phyloP scores from a whole-genome alignment of 164 flowering plant species.

The Magnolia changhungtana region DNA sequence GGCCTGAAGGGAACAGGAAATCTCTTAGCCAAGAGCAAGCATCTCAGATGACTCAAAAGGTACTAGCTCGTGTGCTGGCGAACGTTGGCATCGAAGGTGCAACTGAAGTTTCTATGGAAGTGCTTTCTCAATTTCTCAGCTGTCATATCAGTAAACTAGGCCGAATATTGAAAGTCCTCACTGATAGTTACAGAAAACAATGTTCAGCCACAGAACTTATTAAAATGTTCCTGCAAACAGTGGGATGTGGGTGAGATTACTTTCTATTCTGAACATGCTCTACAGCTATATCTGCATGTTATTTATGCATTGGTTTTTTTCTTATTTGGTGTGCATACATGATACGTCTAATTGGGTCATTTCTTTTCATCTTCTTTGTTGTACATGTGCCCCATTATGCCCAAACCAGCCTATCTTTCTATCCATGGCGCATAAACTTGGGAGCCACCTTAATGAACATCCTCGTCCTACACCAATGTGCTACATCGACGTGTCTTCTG shows the following conservation, averaged over 20 bases:
- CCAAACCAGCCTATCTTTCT: no score
- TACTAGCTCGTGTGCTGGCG: conserved; percentile 52
- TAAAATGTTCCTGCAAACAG: conserved; percentile 83
- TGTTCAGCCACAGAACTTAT: conserved; percentile 82
- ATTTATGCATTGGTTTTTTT: background rate
- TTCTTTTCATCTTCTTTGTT: no score
- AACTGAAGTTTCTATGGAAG: conserved; percentile 67
- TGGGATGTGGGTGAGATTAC: conserved; percentile 52
- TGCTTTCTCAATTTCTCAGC: conserved; percentile 65
- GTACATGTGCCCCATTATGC: no score
- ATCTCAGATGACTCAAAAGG: conserved; percentile 56
- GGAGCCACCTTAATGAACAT: no score
- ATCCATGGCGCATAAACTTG: no score
- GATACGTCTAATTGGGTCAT: background rate
- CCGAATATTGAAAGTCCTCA: conserved; percentile 64
- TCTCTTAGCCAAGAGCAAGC: conserved; percentile 76
- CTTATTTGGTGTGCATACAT: background rate
- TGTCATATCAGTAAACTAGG: conserved; percentile 80
- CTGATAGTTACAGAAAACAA: conserved; percentile 88
- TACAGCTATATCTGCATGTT: background rate
- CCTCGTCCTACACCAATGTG: no score
- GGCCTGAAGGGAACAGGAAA: conserved; percentile 39
- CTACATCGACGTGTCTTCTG: no score
- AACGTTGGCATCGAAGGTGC: conserved; percentile 75
- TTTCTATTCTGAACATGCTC: conserved; percentile 4